These are phyloP conservation scores for Boletus sp. DNA, from an alignment of 1,284 basidiomycete genomes.

Conservation along the genomic window DNA sequence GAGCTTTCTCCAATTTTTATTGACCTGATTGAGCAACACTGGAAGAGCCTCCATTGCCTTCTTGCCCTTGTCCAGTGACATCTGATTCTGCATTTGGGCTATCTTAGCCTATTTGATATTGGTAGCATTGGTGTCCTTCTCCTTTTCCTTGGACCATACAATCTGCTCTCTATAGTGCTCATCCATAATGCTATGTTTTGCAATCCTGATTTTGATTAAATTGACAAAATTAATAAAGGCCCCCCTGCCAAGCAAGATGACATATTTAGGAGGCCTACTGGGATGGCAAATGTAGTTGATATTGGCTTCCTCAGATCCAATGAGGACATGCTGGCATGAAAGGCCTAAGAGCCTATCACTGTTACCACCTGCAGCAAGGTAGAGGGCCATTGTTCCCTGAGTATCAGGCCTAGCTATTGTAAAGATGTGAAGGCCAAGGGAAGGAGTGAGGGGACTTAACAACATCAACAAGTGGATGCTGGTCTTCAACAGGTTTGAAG, in stretches of 20 bases:
- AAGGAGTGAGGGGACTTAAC: constrained; percentile 1
- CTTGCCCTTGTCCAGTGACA: background rate
- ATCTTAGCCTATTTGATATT: background rate
- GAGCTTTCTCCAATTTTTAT: background rate
- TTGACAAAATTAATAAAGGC: background rate
- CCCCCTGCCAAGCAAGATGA: background rate
- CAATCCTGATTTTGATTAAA: background rate
- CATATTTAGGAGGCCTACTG: background rate
- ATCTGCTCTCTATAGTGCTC: background rate
- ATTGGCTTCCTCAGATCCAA: background rate
- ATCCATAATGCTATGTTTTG: background rate
- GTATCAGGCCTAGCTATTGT: background rate
- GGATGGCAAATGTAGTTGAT: background rate
- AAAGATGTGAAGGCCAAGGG: background rate
- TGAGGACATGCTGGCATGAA: background rate
- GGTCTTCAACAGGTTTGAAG: background rate
- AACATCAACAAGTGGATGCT: background rate
- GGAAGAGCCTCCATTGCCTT: background rate
- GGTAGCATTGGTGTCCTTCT: constrained; percentile 1
- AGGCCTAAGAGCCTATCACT: background rate
- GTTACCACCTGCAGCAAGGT: background rate
- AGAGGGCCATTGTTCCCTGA: background rate
- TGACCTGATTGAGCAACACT: background rate
- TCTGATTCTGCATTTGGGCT: background rate
- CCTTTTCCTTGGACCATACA: background rate